A percentile compares a stretch with the other conserved stretches of the same genome.
Conservation (phyloP, 2,329 filamentous ascomycete genomes). For the Ophiostoma himal-ulmi region DNA sequence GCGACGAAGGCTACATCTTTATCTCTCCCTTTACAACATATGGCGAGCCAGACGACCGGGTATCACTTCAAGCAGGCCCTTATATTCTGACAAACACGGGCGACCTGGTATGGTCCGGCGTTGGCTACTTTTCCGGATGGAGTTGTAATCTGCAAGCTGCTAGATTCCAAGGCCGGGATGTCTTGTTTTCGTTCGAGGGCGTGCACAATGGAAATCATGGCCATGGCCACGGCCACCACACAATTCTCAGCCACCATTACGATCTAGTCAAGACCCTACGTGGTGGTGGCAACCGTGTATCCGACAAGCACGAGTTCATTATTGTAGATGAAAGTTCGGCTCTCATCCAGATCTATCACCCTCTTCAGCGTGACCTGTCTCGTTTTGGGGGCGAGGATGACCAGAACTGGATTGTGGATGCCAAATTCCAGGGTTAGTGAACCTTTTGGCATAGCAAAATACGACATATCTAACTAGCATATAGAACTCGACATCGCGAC, state of each 20-base stretch:
- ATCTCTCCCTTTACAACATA: neutral
- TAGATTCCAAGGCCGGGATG: neutral
- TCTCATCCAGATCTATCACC: neutral
- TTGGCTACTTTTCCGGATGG: neutral
- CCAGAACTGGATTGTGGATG: neutral
- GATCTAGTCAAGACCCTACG: neutral
- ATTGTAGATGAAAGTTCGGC: neutral
- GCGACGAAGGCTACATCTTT: neutral
- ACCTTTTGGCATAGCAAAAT: neutral
- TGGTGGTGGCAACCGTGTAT: neutral
- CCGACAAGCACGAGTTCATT: constrained; percentile 2
- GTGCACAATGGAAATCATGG: neutral
- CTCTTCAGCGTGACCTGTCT: neutral
- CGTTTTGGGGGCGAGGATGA: neutral
- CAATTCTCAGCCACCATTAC: neutral
- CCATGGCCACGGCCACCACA: neutral
- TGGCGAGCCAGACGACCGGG: neutral
- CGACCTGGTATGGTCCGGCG: neutral
- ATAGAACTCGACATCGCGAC: neutral
- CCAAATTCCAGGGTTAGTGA: neutral
- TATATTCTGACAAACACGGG: neutral
- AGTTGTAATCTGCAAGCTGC: neutral
- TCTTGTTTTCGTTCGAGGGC: neutral
- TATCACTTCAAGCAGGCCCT: neutral
- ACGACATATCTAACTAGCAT: neutral